phyloP scores from a whole-genome alignment of 192 early-diverging fungal genomes.

The Coemansia sp. region DNA sequence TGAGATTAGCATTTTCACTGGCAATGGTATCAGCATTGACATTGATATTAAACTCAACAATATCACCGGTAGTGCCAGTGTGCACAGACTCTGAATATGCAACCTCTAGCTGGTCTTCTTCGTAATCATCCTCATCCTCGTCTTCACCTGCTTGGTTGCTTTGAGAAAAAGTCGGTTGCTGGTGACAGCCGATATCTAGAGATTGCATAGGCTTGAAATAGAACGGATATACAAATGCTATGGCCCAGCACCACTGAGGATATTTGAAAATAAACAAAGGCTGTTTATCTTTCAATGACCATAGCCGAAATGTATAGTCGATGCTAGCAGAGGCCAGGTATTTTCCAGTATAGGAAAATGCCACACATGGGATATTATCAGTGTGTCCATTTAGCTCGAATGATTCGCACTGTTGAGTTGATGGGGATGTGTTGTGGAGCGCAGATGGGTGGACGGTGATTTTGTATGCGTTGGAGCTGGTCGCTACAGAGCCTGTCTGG shows the following conservation, averaged over 20 bases:
- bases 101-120: not conserved
- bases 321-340: slow-evolving; percentile 44
- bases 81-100: too few relatives aligned
- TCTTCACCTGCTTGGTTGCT: not conserved
- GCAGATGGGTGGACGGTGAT: slow-evolving; percentile 16
- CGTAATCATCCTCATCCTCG: not conserved
- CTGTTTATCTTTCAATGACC: slow-evolving; percentile 12
- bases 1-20: not conserved
- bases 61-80: too few relatives aligned
- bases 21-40: not conserved
- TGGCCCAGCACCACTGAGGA: slow-evolving; percentile 35
- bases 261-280: slow-evolving; percentile 15
- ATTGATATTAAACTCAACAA: too few relatives aligned
- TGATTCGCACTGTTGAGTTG: too few relatives aligned
- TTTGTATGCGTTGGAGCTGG: slow-evolving; percentile 37
- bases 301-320: slow-evolving; percentile 26
- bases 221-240: slow-evolving; percentile 36
- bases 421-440: too few relatives aligned
- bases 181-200: too few relatives aligned
- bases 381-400: slow-evolving; percentile 11
- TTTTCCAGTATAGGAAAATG: slow-evolving; percentile 27
- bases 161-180: too few relatives aligned
- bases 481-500: slow-evolving; percentile 11
- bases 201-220: slow-evolving; percentile 14
- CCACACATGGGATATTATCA: slow-evolving; percentile 26